phyloP scores from a whole-genome alignment of 1,284 basidiomycete species.

The Inonotus hispidus region DNA sequence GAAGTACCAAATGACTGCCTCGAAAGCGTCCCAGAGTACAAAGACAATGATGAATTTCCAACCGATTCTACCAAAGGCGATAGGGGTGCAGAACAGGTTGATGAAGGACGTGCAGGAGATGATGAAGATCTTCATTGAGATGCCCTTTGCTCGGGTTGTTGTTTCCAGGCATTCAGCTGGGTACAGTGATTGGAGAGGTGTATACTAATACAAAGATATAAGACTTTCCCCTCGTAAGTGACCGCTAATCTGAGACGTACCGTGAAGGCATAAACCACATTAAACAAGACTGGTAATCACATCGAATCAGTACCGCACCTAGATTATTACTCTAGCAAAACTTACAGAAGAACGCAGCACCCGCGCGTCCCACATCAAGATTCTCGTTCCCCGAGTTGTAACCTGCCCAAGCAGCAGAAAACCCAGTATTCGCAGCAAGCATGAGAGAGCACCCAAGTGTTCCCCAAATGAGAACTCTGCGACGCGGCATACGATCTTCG shows the following conservation, averaged over 20 bases:
- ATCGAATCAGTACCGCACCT: not conserved
- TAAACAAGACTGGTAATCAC: constrained; percentile 16
- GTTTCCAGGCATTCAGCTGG: constrained; percentile 34
- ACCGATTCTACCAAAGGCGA: constrained; percentile 17
- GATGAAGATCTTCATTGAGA: constrained; percentile 23
- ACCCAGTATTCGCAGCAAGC: constrained; percentile 26
- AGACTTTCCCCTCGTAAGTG: not conserved
- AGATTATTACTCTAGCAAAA: not conserved
- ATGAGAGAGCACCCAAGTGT: constrained; percentile 18
- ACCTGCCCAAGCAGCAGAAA: constrained; percentile 26
- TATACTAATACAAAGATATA: constrained; percentile 19
- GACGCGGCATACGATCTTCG: constrained; percentile 17
- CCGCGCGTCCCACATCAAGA: constrained; percentile 29
- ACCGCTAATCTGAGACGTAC: constrained; percentile 3
- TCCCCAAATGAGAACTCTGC: constrained; percentile 15
- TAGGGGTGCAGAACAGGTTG: constrained; percentile 27
- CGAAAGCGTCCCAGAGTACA: constrained; percentile 30
- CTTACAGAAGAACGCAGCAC: constrained; percentile 19
- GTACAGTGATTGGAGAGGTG: constrained; percentile 31
- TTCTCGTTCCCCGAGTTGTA: constrained; percentile 19
- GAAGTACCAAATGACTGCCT: constrained; percentile 31
- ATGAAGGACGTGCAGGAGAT: constrained; percentile 26
- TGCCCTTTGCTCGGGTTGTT: constrained; percentile 35
- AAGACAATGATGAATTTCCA: constrained; percentile 28
- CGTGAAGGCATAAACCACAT: constrained; percentile 21